Percentiles rank a stretch among this genome's conserved stretches.
Evolutionary conservation across 2,329 filamentous ascomycete genomes (phyloP).

Genomic region (Colletotrichum sp.): DNA sequence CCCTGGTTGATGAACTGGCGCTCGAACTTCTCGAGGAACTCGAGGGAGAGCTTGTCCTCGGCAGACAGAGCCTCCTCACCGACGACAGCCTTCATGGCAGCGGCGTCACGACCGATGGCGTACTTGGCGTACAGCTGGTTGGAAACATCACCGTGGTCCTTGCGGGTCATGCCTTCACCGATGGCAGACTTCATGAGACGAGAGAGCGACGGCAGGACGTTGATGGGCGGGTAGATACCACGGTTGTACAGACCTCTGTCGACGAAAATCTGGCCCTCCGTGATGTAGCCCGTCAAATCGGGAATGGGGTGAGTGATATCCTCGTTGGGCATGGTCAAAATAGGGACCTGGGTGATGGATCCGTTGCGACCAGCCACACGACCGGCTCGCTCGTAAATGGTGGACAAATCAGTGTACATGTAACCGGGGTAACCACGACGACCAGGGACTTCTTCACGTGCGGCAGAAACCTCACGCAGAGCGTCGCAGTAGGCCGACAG

Average conservation of each 20-base stretch:
- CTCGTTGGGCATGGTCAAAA: slow-evolving; percentile 99
- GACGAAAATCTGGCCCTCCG: slow-evolving; percentile 97
- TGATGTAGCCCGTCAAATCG: slow-evolving; percentile 98
- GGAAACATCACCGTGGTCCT: slow-evolving; percentile 97
- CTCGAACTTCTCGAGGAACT: slow-evolving; percentile 99
- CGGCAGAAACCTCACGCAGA: slow-evolving; percentile 96
- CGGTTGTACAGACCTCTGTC: slow-evolving; percentile 95
- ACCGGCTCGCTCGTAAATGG: slow-evolving; percentile 98
- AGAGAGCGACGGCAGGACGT: slow-evolving; percentile 95
- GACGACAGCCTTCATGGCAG: slow-evolving; percentile 98
- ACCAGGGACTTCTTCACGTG: slow-evolving; percentile 97
- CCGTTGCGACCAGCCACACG: slow-evolving; percentile 97
- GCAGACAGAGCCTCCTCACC: slow-evolving; percentile 95
- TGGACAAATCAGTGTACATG: slow-evolving; percentile 99
- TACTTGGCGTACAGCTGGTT: slow-evolving; percentile 99
- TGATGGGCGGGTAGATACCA: slow-evolving; percentile 98
- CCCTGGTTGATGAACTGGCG: slow-evolving; percentile 92
- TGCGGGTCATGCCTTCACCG: slow-evolving; percentile 93
- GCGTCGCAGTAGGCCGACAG: slow-evolving; percentile 98
- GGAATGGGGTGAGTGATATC: slow-evolving; percentile 99
- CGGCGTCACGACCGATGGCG: slow-evolving; percentile 96
- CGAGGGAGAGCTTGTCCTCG: slow-evolving; percentile 96
- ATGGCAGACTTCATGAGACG: slow-evolving; percentile 99
- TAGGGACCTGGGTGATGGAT: slow-evolving; percentile 98
- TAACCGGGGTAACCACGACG: slow-evolving; percentile 99